Evolutionary conservation across 1,139 yeast genomes (phyloP), one percentile per base, ranked within the genome.

Genomic region (Lodderomyces jiufengensis): DNA sequence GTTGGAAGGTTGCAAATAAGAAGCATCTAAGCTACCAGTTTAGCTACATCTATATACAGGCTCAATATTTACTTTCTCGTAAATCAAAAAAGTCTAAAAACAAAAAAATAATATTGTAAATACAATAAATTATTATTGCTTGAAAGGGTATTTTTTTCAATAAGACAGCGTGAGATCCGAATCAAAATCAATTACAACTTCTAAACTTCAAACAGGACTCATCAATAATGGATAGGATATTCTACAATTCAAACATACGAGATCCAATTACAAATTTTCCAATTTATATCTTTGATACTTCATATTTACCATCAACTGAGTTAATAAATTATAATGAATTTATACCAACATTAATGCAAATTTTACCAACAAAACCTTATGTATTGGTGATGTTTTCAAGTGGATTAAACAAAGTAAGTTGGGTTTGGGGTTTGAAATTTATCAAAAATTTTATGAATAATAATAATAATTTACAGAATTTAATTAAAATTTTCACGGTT

Each of bases 371-470:
- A 12, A 61, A 65, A 22, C 78, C 79, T 10, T 84, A 81, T 51
- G 80, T 78, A 4, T 56, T 86, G 21, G 71, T 84, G 1, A 80
- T 85, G 59, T 84, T 86, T 55, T 83, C 90, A 32, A 80, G 94
- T 40, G 95, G 95, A 1, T 77, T 87, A 59, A 73, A 76, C 49
- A 73, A 73, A 44, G 66, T 76, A 37, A 64, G 77, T 36, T 82
- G 95, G 92, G 69, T 83, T 7, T 84, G 90, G 77, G 86, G 90
- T 29, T 67, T 90, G 31, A 82, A 79, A 50, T 80, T 90, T 43
- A 76, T 86, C 49, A 76, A 84, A 46, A 63, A 74, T 48, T 72
- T 92, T 31, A 79, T 90, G n/a, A 70, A 72, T 10, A 66, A 54
- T 38, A 49, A 52, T 27, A 32, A 44, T 12, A 74, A 75, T 41